These are phyloP conservation scores for Tuber microsphaerosporum DNA, from an alignment of 495 filamentous ascomycete species.

Conservation along the genomic window DNA sequence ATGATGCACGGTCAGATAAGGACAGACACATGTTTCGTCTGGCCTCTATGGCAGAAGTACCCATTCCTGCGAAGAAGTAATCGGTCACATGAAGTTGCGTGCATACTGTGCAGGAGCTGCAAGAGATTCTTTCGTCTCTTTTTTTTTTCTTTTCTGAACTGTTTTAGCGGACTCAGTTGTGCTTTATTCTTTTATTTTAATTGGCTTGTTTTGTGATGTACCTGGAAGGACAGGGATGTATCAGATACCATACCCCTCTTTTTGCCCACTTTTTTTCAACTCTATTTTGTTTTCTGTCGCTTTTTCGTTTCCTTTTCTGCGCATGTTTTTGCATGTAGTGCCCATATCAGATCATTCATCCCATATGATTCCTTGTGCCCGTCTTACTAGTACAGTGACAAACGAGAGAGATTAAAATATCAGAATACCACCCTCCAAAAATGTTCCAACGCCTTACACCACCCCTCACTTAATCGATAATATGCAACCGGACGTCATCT, in stretches of 20 bases:
- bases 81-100: conserved; percentile 3
- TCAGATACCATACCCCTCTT: not conserved
- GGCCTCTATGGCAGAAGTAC: conserved; percentile 40
- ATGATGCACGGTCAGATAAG: conserved; percentile 40
- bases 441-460: not conserved
- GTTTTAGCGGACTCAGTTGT: not conserved
- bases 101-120: not conserved
- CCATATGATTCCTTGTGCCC: not conserved
- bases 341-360: not conserved
- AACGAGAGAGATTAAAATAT: not conserved
- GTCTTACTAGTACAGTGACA: not conserved
- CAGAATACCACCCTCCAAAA: not conserved
- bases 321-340: not conserved
- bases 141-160: not conserved
- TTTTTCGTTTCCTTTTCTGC: not conserved
- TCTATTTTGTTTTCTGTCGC: not conserved
- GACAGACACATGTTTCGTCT: conserved; percentile 42
- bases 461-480: not conserved
- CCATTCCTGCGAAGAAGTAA: conserved; percentile 36
- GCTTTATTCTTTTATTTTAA: not conserved
- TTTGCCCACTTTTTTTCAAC: not conserved
- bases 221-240: not conserved
- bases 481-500: conserved; percentile 30
- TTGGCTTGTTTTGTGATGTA: not conserved
- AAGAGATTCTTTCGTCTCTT: not conserved